Conservation (phyloP, 2,329 filamentous ascomycete genomes). For the Aspergillus bombycis region DNA sequence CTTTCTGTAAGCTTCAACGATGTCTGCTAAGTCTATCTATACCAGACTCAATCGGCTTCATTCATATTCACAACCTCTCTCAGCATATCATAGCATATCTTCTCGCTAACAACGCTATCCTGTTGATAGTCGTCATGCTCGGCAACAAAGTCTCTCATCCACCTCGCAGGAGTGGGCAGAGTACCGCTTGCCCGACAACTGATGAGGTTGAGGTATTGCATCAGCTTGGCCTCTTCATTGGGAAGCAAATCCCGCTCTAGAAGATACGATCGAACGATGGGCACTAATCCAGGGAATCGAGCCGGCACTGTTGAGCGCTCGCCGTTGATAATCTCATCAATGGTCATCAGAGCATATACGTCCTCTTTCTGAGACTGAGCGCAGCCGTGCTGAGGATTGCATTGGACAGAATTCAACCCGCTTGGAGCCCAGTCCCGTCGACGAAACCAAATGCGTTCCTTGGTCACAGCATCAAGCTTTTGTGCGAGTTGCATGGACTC, state of each 20-base stretch:
- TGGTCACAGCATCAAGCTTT: conserved; percentile 72
- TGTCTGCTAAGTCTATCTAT: neutral
- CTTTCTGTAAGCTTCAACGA: neutral
- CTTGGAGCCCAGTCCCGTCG: conserved; percentile 72
- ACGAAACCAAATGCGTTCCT: conserved; percentile 81
- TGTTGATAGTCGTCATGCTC: conserved; percentile 16
- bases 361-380: neutral
- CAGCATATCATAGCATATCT: conserved; percentile 21
- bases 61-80: neutral
- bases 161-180: conserved; percentile 18
- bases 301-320: conserved; percentile 1
- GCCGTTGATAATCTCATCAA: conserved; percentile 20
- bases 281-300: conserved; percentile 17
- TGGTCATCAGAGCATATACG: conserved; percentile 12
- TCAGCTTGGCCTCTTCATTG: conserved; percentile 7
- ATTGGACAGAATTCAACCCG: neutral
- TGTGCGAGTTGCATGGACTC: conserved; percentile 94
- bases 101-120: conserved; percentile 18
- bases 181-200: conserved; percentile 16
- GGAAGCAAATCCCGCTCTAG: conserved; percentile 8
- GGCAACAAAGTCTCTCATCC: conserved; percentile 20
- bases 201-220: conserved; percentile 16
- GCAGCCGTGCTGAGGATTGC: neutral
- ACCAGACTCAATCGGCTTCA: neutral
- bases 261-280: conserved; percentile 17